Evolutionary conservation across 345 rosid species (phyloP).

Genomic region (Eucalyptus lansdowneana): DNA sequence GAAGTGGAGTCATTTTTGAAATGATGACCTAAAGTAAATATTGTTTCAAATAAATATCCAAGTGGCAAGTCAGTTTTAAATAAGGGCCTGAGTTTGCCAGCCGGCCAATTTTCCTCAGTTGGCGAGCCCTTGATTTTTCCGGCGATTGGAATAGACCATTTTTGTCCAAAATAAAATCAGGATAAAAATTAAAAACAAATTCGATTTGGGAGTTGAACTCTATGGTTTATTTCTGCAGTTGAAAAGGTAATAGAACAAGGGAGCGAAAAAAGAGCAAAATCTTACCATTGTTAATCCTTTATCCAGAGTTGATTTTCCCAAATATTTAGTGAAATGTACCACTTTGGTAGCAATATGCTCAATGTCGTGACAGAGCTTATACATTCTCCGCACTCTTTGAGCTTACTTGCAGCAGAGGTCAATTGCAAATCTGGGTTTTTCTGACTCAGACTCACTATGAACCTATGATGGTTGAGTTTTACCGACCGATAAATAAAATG

Average conservation of each 20-base stretch:
- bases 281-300: background rate
- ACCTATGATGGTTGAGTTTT: background rate
- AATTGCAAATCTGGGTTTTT: background rate
- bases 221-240: background rate
- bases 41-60: accelerated
- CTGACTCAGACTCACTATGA: background rate
- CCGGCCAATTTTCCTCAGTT: background rate
- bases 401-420: background rate
- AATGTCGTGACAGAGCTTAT: background rate
- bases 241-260: background rate
- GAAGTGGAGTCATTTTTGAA: accelerated
- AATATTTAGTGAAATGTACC: background rate
- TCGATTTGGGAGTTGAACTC: background rate
- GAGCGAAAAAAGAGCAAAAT: background rate
- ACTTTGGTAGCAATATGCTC: background rate
- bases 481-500: background rate
- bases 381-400: too few relatives aligned
- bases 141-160: background rate
- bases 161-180: background rate
- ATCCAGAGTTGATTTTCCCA: background rate
- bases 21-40: accelerated
- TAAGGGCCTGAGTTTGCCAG: accelerated
- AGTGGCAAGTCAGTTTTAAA: accelerated
- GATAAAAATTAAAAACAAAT: too few relatives aligned
- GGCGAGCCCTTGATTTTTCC: background rate